Evolutionary conservation across 2,329 filamentous ascomycete species (phyloP), one percentile per base, ranked within the genome.

Genomic region (Cadophora gregata): DNA sequence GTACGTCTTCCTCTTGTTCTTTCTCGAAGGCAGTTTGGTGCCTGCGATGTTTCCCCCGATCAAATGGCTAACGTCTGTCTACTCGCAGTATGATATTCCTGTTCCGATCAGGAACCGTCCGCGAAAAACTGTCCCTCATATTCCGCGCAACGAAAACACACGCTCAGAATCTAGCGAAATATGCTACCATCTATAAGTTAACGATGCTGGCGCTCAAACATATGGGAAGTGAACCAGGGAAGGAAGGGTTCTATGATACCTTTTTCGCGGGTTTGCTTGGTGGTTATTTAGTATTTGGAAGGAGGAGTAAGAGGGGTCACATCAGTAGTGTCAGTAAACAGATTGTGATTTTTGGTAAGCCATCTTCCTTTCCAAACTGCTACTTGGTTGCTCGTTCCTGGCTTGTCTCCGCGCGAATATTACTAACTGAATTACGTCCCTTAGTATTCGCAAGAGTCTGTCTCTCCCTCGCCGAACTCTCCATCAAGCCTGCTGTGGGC

Each of bases 241-340:
- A 89, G 75, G 86, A 89, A 83, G 88, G 90, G 4, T 88, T 87
- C 50, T 92, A 91, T 78, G 94, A 98, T 80, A 88, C 88, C 68
- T 96, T 99, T 80, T 79, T 97, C 68, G 92, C 93, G 12, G 96
- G 96, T 8, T 82, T 97, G 8, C 77, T 97, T 56, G 96, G 96
- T 76, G 96, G 96, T 62, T 99, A 98, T 84, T 81, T 93, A 69
- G 93, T 98, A 70, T 99, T 99, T 78, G 96, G 95, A 59, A 79
- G 83, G 50, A 84, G 86, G 67, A 86, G 84, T 50, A 80, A 78
- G 74, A 90, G 91, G 45, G 90, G 90, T 73, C 86, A 86, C 78
- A 89, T 93, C 75, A 91, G 90, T 68, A 91, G 88, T 70, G 90
- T 97, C 69, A 97, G 90, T 81, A 93, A 97, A 83, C 95, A 99